A percentile compares a stretch with the other conserved stretches of the same genome.
These are phyloP conservation scores for Turnera subulata DNA, from an alignment of 345 rosid species.

Conservation along the genomic window DNA sequence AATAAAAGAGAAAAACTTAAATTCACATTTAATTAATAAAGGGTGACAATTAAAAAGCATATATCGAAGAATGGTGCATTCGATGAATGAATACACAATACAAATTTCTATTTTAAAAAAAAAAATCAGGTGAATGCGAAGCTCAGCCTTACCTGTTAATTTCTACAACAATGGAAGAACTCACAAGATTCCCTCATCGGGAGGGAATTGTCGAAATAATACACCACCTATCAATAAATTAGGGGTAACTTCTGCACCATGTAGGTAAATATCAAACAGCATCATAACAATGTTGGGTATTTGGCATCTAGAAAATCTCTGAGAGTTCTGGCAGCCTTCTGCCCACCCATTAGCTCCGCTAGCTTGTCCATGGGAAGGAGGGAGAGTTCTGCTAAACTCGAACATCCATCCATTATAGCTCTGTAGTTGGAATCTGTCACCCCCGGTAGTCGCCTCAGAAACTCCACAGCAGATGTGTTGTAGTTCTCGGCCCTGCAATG, in stretches of 20 bases:
- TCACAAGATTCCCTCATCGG: too few species aligned
- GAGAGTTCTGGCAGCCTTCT: conserved; percentile 72
- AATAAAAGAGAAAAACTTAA: too few species aligned
- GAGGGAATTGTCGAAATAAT: too few species aligned
- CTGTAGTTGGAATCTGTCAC: conserved; percentile 84
- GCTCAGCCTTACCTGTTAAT: too few species aligned
- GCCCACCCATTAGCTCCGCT: conserved; percentile 84
- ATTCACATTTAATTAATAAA: too few species aligned
- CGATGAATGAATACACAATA: too few species aligned
- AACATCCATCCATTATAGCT: conserved; percentile 82
- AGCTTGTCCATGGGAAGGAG: conserved; percentile 63
- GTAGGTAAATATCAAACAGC: not conserved
- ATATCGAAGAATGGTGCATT: too few species aligned
- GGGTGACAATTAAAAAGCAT: too few species aligned
- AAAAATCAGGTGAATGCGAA: too few species aligned
- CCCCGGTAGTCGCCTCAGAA: conserved; percentile 88
- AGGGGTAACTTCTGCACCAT: not conserved
- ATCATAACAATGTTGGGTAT: conserved; percentile 77
- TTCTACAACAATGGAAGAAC: too few species aligned
- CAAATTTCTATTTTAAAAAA: too few species aligned
- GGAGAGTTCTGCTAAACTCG: conserved; percentile 75
- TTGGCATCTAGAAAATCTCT: conserved; percentile 88
- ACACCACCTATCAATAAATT: conserved; percentile 5
- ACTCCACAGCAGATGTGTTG: conserved; percentile 89
- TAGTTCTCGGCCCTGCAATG: conserved; percentile 86